phyloP scores from a whole-genome alignment of 129 eudicot species.

The Helichrysum umbraculigerum region DNA sequence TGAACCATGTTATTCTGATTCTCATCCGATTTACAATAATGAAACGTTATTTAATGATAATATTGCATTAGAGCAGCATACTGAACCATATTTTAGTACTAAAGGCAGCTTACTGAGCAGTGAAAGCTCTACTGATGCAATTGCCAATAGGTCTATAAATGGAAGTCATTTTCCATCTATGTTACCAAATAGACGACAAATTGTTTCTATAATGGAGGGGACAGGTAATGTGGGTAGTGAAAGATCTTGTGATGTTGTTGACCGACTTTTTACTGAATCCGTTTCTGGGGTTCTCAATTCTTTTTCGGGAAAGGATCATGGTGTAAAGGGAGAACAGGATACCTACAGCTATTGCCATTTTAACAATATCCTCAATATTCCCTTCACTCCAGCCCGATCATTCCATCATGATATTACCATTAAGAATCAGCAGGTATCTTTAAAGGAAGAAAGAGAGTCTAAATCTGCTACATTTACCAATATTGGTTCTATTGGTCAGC shows the following conservation, averaged over 20 bases:
- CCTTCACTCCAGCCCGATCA: slow-evolving; percentile 29
- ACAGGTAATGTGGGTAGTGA: slow-evolving; percentile 24
- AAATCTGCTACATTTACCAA: slow-evolving; percentile 25
- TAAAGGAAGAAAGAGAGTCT: slow-evolving; percentile 37
- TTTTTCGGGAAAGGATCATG: slow-evolving; percentile 20
- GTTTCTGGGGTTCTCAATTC: slow-evolving; percentile 29
- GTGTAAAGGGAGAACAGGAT: slow-evolving; percentile 34
- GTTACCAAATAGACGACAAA: slow-evolving; percentile 26
- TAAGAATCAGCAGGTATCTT: slow-evolving; percentile 27
- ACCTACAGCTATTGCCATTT: not conserved
- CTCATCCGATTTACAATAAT: slow-evolving; percentile 18
- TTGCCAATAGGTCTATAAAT: slow-evolving; percentile 20
- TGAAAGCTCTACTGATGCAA: slow-evolving; percentile 29
- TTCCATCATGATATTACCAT: slow-evolving; percentile 25
- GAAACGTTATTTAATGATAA: slow-evolving; percentile 25
- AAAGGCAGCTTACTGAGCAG: slow-evolving; percentile 14
- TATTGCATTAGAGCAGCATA: slow-evolving; percentile 36
- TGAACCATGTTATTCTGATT: slow-evolving; percentile 29
- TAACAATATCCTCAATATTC: slow-evolving; percentile 11
- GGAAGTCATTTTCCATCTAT: slow-evolving; percentile 20
- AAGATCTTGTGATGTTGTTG: slow-evolving; percentile 31
- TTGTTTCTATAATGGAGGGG: slow-evolving; percentile 29
- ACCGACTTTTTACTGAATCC: slow-evolving; percentile 27
- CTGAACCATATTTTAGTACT: slow-evolving; percentile 10
- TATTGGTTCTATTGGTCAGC: slow-evolving; percentile 31